Percentiles rank a stretch among this genome's conserved stretches.
Evolutionary conservation across 192 early-diverging fungal genomes (phyloP).

Genomic region (Phycomyces nitens): DNA sequence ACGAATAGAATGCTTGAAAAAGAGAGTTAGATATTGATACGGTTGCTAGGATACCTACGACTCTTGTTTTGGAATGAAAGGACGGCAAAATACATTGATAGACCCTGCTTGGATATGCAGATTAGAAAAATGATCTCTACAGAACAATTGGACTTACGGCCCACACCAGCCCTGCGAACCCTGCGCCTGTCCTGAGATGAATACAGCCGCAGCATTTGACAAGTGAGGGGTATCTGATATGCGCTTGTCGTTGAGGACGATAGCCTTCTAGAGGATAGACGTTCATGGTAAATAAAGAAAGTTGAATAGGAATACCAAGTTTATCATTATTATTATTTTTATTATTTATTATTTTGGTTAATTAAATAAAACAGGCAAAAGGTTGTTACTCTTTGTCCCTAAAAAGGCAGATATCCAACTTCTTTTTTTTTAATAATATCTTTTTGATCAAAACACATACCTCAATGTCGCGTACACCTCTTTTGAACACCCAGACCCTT

Average conservation of each 20-base stretch:
- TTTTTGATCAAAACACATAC: too few relatives aligned
- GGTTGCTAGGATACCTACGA: slow-evolving; percentile 17
- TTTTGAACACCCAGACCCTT: slow-evolving; percentile 18
- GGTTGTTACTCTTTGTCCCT: neutral
- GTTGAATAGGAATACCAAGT: too few relatives aligned
- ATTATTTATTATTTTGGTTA: neutral
- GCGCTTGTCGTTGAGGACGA: neutral
- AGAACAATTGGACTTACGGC: slow-evolving; percentile 10
- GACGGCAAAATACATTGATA: slow-evolving; percentile 31
- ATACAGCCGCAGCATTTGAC: slow-evolving; percentile 18
- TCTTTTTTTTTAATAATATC: too few relatives aligned
- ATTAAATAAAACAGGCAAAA: neutral
- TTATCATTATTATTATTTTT: too few relatives aligned
- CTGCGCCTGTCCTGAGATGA: slow-evolving; percentile 11
- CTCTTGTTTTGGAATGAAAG: slow-evolving; percentile 30
- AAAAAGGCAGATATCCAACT: neutral
- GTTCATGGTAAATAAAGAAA: neutral
- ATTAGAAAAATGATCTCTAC: too few relatives aligned
- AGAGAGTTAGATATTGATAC: neutral
- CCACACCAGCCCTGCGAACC: slow-evolving; percentile 10
- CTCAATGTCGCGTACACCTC: neutral
- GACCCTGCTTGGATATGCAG: slow-evolving; percentile 9
- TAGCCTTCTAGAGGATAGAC: neutral
- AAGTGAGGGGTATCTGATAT: neutral
- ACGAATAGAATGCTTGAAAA: slow-evolving; percentile 16